Evolutionary conservation across 768 basidiomycete species (phyloP), one percentile per base, ranked within the genome.

Genomic region (Rhizopogon roseolus): DNA sequence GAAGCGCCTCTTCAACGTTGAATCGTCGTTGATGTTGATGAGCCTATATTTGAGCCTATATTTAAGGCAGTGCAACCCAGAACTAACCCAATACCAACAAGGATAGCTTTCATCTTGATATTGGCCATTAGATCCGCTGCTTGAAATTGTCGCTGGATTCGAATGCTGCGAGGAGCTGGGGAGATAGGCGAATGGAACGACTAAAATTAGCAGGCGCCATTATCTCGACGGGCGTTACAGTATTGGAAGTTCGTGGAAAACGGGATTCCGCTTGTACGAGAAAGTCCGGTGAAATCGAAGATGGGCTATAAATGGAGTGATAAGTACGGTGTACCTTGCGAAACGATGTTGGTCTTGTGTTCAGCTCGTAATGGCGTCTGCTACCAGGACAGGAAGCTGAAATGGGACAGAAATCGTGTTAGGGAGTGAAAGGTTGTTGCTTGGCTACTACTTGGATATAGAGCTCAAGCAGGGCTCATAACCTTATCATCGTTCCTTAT

Each of bases 1-100:
- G 92, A 90, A 6, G 94, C 88, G 8, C 95, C 95, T 28, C 93
- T 93, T 43, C 25, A 53, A 19, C 7, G 0, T 40, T 49, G 16
- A 57, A n/a, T n/a, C 22, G 22, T 1, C 22, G 22, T 22, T 22
- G 22, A 22, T 36, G n/a, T n/a, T n/a, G n/a, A n/a, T n/a, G 13
- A 32, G 55, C 34, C 27, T 22, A 10, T 5, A 34, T n/a, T n/a
- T 13, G 13, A 32, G 55, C 34, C 27, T 22, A 10, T 5, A 34
- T n/a, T n/a, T 13, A 14, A 4, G 48, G 34, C 29, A 49, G 45
- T 28, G 6, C 5, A 32, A 13, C 37, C 19, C 34, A 19, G 22
- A 39, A 49, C 43, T 43, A 56, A 84, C 84, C 84, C 82, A 52
- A 86, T 72, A 17, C 82, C 83, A 28, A 85, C 70, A 40, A 85